Evolutionary conservation across 495 filamentous ascomycete genomes (phyloP), one percentile per base, ranked within the genome.

Genomic region (Cryomyces minteri): DNA sequence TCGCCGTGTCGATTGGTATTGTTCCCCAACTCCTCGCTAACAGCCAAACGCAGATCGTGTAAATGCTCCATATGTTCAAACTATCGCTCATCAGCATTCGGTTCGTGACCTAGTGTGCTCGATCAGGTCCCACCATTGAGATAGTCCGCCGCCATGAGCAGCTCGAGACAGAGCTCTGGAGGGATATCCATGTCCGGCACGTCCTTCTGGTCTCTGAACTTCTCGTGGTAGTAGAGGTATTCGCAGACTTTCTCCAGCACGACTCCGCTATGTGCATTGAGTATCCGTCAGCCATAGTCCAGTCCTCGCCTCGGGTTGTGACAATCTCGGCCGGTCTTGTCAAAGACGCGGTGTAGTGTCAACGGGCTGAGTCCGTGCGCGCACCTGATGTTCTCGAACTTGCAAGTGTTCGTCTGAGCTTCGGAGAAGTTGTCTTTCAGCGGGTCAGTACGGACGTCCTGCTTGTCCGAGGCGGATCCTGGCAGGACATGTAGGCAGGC

Each of bases 171-270:
- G 39, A 90, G 51, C 59, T 88, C 79, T 0, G 75, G 68, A 32
- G 82, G 76, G 25, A 84, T 72, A 14, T 94, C 86, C 84, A 94
- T 87, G 60, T 98, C 90, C 5, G 84, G 75, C 18, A 94, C 84
- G 49, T 92, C 78, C 42, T 73, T 71, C 48, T 64, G 65, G 47
- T 88, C 74, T 45, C 72, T 76, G 60, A 90, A 71, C 61, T 84
- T 86, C 59, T 93, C 72, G 31, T 53, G 49, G 48, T 57, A 94
- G 51, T 83, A 82, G 48, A 92, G 81, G 63, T 94, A 94, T 64
- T 94, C 83, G 60, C 76, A 84, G 34, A 94, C 80, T 62, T 87
- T 88, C 58, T 93, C 87, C 4, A 98, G 74, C 29, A 95, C 74
- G 11, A 32, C 50, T 30, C 37, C 50, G 47, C 51, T 45, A 46